Base-by-base conservation (phyloP, 768 basidiomycete species). In the Boletus speciosus region DNA sequence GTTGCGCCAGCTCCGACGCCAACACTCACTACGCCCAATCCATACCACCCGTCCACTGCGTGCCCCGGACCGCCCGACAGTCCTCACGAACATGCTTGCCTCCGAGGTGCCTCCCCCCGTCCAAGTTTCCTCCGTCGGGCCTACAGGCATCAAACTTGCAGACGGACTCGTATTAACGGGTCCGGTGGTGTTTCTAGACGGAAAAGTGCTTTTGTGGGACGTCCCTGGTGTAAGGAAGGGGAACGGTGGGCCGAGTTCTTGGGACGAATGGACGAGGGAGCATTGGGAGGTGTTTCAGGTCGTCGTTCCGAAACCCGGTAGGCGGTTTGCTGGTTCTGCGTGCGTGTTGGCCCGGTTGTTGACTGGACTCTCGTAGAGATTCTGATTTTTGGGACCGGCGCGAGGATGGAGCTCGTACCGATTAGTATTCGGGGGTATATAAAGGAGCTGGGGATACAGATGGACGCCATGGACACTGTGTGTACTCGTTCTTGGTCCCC, bases 141-240 rank as follows among this genome's bases (percentile, higher is more conserved):
- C 76, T 0, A 69, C 74, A 1, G 91, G 88, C 23, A 84, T 93
- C 39, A 78, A 80, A 40, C 81, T 93, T 6, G 75, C 74, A n/a
- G 90, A 91, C 65, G 93, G 93, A 5, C 80, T 95, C 23, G 64
- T 90, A 16, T 68, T 97, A 2, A 82, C 86, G 0, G 85, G 84
- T 1, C 81, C 93, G 0, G 88, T 85, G 61, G 80, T 99, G 29
- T 89, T 99, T 57, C 68, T 95, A 8, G 88, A 91, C 52, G 93
- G 92, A 3, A 83, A 88, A 42, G 88, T 93, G 0, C 87, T 95
- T 49, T 68, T 98, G 37, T 99, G 96, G 96, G 86, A 98, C 66
- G 88, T 90, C 2, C 86, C 88, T 1, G 8, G 31, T 6, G 2
- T 32, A 8, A 19, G 15, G 6, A 29, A 25, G 35, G 31, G 38